Evolutionary conservation across 2,329 filamentous ascomycete genomes (phyloP), one percentile per base, ranked within the genome.

Genomic region (Colletotrichum viniferum): DNA sequence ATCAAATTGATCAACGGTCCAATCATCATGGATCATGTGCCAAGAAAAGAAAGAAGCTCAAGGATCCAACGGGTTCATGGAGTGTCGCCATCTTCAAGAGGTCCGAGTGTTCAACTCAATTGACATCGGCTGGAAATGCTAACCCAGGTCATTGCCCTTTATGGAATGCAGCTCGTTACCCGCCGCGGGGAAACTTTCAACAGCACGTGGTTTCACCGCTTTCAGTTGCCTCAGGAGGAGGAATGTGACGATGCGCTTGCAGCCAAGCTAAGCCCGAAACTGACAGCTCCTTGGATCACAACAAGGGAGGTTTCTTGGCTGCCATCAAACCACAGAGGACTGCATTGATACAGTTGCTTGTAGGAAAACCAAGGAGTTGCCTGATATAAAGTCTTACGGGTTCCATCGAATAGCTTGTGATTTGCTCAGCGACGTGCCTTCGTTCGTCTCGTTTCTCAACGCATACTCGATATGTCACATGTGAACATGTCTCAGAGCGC

Each of bases 161-260:
- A n/a, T 28, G 65, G 65, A 68, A 68, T 60, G 65, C 65, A 68
- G 52, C 24, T 68, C 65, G 65, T n/a, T 67, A 32, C 43, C 10
- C 16, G 52, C 21, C 34, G 52, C 65, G 52, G 65, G 52, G 65
- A 36, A 30, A 16, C 32, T 43, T 32, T 16, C 32, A 13, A 43
- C 4, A 21, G n/a, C 65, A 68, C 65, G 52, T 68, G 65, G 18
- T 10, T 36, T 26, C 16, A 4, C 24, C 34, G 52, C 34, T 30
- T 68, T 68, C 34, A 30, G 12, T 56, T 34, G n/a, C 64, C 26
- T 14, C 26, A 56, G 30, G 0, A 14, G 0, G 38, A 21, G 64
- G 43, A 67, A 56, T 55, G 64, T 36, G 38, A 65, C 26, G 63
- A 43, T 65, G 63, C 63, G 38, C 36, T 18, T 14, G 26, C 63